Evolutionary conservation across 352 stramenopile species (phyloP), one percentile per base, ranked within the genome.

Genomic region (Pythium myriotylum): DNA sequence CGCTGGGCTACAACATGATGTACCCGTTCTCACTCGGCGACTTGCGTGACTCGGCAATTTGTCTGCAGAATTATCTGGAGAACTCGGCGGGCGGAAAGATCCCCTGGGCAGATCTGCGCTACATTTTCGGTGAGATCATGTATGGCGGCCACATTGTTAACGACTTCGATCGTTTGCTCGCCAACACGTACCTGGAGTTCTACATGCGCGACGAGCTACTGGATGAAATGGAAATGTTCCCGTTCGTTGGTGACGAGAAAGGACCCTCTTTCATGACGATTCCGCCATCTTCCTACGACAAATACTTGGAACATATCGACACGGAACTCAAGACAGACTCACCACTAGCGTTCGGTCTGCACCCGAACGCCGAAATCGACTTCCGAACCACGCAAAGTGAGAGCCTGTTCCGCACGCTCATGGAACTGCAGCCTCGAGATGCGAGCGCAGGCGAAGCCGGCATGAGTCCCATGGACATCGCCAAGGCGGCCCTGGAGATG

Each of bases 301-400:
- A 98, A 59, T 99, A 99, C 66, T 73, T 99, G 26, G 92, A 98
- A 59, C 94, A 99, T 71, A 98, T 99, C 57, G 94, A 99, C 67
- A 97, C 90, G 41, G 94, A 95, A 59, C 92, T 99, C 71, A 95
- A 93, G 68, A 93, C 83, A 10, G 97, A 99, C 69, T 99, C 97
- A 16, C 97, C 97, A 12, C 85, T 99, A 32, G 95, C 95, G 42
- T 99, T 99, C 73, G 97, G 97, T 4, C 73, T 99, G 23, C 96
- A 99, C 62, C 96, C 97, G 41, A 99, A 99, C 68, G 97, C 97
- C 20, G 97, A 99, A 67, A 99, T 99, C 58, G 97, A 98, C 65
- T 99, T 99, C 74, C 88, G 97, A 10, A 99, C 96, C 7, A 97
- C 95, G 35, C 95, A 99, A 67, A 98, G 91, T 35, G 96, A 99